phyloP scores from a whole-genome alignment of 805 yeast genomes.

The Candida orba region DNA sequence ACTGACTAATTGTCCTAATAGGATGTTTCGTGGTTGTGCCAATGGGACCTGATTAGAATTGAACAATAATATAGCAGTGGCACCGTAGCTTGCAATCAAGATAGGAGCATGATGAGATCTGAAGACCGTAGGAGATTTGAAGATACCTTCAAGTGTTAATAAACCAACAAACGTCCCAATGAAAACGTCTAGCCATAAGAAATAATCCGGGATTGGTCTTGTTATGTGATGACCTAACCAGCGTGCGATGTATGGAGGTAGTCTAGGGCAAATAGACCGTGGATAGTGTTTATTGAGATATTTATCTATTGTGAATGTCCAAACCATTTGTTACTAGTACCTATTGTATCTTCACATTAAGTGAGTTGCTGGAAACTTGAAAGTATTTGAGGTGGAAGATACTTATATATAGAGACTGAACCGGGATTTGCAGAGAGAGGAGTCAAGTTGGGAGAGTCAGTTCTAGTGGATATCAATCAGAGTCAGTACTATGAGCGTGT shows the following conservation, averaged over 20 bases:
- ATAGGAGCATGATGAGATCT: slow-evolving; percentile 35
- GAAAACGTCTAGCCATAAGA: slow-evolving; percentile 40
- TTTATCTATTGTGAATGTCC: slow-evolving; percentile 15
- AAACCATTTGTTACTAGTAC: slow-evolving; percentile 3
- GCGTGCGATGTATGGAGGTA: slow-evolving; percentile 31
- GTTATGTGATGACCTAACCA: slow-evolving; percentile 34
- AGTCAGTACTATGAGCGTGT: too few relatives aligned
- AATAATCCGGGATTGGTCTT: slow-evolving; percentile 26
- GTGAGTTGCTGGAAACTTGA: too few relatives aligned
- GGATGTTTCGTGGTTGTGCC: slow-evolving; percentile 56
- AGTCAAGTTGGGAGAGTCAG: too few relatives aligned
- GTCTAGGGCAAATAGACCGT: slow-evolving; percentile 19
- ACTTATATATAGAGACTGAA: too few relatives aligned
- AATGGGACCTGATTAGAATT: slow-evolving; percentile 50
- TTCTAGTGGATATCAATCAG: too few relatives aligned
- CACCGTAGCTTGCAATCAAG: slow-evolving; percentile 53
- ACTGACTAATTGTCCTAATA: slow-evolving; percentile 49
- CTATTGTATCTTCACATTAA: too few relatives aligned
- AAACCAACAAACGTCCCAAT: slow-evolving; percentile 42
- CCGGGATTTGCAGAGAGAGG: too few relatives aligned
- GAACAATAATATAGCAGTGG: slow-evolving; percentile 52
- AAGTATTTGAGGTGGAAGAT: too few relatives aligned
- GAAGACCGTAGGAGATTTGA: slow-evolving; percentile 32
- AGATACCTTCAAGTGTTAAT: slow-evolving; percentile 39
- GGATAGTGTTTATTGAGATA: slow-evolving; percentile 15